phyloP scores from a whole-genome alignment of 2,329 filamentous ascomycete species.

The Clonostachys byssicola region DNA sequence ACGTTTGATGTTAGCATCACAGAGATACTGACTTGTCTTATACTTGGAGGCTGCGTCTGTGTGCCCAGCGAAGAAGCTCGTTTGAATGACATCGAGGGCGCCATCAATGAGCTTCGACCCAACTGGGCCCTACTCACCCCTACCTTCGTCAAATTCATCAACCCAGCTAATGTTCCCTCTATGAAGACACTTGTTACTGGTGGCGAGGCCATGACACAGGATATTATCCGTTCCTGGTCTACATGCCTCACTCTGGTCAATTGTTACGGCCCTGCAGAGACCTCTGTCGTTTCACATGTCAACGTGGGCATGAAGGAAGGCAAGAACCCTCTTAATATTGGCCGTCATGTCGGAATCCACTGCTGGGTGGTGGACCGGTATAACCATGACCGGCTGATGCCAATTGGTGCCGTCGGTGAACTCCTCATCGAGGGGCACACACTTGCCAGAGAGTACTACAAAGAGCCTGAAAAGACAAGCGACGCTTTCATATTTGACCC shows the following conservation, averaged over 20 bases:
- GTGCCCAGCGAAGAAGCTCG: conserved; percentile 30
- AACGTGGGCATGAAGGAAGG: conserved; percentile 8
- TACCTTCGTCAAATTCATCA: conserved; percentile 11
- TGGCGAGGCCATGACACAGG: conserved; percentile 14
- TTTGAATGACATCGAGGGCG: conserved; percentile 22
- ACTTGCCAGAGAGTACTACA: conserved; percentile 37
- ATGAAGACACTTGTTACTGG: conserved; percentile 13
- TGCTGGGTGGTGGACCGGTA: conserved; percentile 18
- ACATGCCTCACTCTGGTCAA: conserved; percentile 13
- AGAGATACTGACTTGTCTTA: conserved; percentile 10
- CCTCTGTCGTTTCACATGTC: conserved; percentile 11
- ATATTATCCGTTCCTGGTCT: conserved; percentile 11
- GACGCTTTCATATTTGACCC: conserved; percentile 36
- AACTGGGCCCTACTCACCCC: conserved; percentile 12
- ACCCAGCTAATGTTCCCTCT: conserved; percentile 8
- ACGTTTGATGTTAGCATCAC: conserved; percentile 21
- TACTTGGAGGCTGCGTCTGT: conserved; percentile 20
- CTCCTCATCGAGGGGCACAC: conserved; percentile 28
- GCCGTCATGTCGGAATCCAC: conserved; percentile 1
- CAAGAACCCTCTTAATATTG: conserved; percentile 9
- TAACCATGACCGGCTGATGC: conserved; percentile 16
- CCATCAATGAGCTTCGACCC: conserved; percentile 6
- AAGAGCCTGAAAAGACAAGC: conserved; percentile 43
- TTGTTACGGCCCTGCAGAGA: conserved; percentile 14
- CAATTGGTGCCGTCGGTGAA: conserved; percentile 23